Evolutionary conservation across 441 rosid species (phyloP).

Genomic region (Dalechampia spathulata): DNA sequence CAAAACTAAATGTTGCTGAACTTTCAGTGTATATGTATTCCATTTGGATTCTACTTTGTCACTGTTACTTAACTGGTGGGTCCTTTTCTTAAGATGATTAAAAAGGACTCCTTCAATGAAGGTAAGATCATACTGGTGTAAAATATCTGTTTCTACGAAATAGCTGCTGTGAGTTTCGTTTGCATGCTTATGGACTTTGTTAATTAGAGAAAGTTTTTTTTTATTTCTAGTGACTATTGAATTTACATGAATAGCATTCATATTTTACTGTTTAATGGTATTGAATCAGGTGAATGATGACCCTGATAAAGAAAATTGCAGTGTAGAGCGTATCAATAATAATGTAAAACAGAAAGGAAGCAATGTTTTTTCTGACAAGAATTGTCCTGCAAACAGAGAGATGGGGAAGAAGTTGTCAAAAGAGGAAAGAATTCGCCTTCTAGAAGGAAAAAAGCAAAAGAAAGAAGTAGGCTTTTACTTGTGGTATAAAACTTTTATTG

Average conservation of each 20-base stretch:
- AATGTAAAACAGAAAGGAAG: slow-evolving; percentile 19
- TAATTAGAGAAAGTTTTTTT: not conserved
- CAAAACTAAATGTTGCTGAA: no score
- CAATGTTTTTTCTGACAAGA: slow-evolving; percentile 24
- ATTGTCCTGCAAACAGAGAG: slow-evolving; percentile 26
- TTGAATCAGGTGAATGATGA: slow-evolving; percentile 41
- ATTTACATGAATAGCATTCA: not conserved
- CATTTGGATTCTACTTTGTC: not conserved
- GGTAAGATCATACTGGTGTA: not conserved
- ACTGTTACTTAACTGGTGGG: no score
- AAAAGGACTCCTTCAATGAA: no score
- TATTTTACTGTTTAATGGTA: slow-evolving; percentile 15
- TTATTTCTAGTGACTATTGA: not conserved
- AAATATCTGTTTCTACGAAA: not conserved
- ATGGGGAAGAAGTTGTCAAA: slow-evolving; percentile 37
- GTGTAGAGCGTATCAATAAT: slow-evolving; percentile 31
- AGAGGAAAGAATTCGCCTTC: slow-evolving; percentile 44
- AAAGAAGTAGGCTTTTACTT: slow-evolving; percentile 47
- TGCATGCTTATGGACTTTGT: not conserved
- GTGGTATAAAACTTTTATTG: not conserved
- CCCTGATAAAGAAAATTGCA: slow-evolving; percentile 44
- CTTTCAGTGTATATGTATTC: no score
- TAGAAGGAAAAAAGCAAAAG: slow-evolving; percentile 77
- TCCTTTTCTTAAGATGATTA: no score
- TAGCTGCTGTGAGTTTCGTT: not conserved